Conservation (phyloP, 2,329 filamentous ascomycete species). For the Apiospora saccharicola region DNA sequence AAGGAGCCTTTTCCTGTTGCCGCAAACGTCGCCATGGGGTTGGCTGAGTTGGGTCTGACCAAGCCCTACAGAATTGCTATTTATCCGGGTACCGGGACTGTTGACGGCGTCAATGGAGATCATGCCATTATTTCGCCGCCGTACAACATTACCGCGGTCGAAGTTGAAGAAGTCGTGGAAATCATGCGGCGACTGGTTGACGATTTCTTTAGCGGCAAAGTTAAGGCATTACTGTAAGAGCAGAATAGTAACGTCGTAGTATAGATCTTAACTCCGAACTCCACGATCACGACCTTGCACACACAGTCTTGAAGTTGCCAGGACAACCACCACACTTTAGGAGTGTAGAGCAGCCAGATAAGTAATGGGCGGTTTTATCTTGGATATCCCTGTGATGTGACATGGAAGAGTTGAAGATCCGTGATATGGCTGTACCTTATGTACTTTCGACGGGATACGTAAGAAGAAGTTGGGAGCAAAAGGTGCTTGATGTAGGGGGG, state of each 20-base stretch:
- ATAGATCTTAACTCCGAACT: background rate
- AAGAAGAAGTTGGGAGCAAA: no score
- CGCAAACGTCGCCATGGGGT: constrained; percentile 42
- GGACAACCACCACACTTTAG: background rate
- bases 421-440: no score
- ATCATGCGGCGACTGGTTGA: constrained; percentile 58
- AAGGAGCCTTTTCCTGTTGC: constrained; percentile 46
- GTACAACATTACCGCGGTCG: constrained; percentile 66
- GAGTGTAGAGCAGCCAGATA: background rate
- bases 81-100: constrained; percentile 70
- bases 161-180: constrained; percentile 64
- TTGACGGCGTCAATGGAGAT: constrained; percentile 68
- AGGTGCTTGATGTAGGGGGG: background rate
- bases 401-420: no score
- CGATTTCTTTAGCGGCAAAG: constrained; percentile 50
- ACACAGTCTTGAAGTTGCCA: background rate
- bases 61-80: constrained; percentile 51
- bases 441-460: background rate
- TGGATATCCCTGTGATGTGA: background rate
- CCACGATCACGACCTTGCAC: background rate
- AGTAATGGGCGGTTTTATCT: background rate
- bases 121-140: constrained; percentile 75
- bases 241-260: background rate
- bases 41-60: constrained; percentile 43
- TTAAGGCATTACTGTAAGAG: background rate